Evolutionary conservation across 2,329 filamentous ascomycete genomes (phyloP), one percentile per base, ranked within the genome.

Genomic region (Sodiomyces alkalinus): DNA sequence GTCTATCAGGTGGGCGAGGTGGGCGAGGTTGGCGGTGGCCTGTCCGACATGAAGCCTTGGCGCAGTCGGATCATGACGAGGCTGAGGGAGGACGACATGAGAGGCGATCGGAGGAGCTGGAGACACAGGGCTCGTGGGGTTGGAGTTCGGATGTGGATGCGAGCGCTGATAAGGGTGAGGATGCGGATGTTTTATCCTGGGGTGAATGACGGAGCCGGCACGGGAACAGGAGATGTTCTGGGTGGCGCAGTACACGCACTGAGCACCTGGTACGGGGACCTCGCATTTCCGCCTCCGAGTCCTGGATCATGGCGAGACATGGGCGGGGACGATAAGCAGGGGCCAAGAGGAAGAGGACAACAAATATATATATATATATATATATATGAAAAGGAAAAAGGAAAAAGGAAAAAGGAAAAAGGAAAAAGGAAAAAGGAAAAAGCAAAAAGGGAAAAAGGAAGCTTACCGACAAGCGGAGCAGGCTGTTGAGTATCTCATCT

Each of bases 401-500:
- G n/a, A n/a, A n/a, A n/a, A n/a, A n/a, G n/a, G n/a, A n/a, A n/a
- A 16, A 6, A 11, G 14, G n/a, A 14, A 11, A 11, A 7, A 12
- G 16, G 13, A 15, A 24, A 4, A 10, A 17, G 20, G 9, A 19
- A 7, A 24, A 29, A 16, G 8, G 14, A 11, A 13, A 14, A 11
- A 11, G 7, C 22, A 23, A 14, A 15, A 24, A 4, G 11, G 19
- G 20, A 9, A 19, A 7, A 24, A 29, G n/a, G n/a, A n/a, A n/a
- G n/a, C 35, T 36, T 35, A 37, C 35, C 35, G 33, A 31, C 35
- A 37, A 13, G 35, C 35, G 29, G 35, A 37, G 29, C 35, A 37
- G 7, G 35, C 35, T 26, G 35, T 37, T 22, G 35, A 37, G 21
- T 37, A 37, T 20, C 35, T 37, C 35, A 37, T 37, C 27, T 24